Evolutionary conservation across 768 basidiomycete species (phyloP).

Genomic region (Lactarius trivialis): DNA sequence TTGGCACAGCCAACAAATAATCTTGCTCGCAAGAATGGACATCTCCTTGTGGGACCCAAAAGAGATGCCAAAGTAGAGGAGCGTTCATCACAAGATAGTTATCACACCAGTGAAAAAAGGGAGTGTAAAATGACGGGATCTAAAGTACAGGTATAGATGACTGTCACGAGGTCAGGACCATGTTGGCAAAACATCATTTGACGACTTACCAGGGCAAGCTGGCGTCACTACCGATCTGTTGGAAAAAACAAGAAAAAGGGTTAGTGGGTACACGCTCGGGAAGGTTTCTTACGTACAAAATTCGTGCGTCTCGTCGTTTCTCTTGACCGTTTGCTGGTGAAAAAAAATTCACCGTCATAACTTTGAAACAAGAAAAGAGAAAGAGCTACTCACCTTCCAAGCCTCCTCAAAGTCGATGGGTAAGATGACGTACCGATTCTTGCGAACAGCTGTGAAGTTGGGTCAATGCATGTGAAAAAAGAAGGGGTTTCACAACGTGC

Average conservation of each 20-base stretch:
- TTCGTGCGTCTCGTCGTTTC: constrained; percentile 91
- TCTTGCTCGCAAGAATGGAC: constrained; percentile 87
- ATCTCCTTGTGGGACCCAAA: constrained; percentile 54
- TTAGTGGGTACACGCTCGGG: constrained; percentile 6
- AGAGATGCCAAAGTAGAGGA: constrained; percentile 83
- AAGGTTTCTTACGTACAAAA: constrained; percentile 57
- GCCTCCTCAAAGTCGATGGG: constrained; percentile 98
- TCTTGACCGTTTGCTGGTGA: constrained; percentile 89
- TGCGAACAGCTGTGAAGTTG: constrained; percentile 72
- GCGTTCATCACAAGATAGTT: constrained; percentile 29
- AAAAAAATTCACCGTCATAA: constrained; percentile 26
- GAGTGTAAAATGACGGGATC: constrained; percentile 29
- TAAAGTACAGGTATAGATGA: constrained; percentile 34
- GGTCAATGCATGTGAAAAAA: neutral
- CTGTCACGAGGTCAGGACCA: constrained; percentile 22
- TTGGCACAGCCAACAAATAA: constrained; percentile 20
- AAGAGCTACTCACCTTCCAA: constrained; percentile 88
- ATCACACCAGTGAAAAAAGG: constrained; percentile 3
- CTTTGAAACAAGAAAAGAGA: constrained; percentile 37
- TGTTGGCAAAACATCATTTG: constrained; percentile 18
- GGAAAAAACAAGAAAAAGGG: constrained; percentile 13
- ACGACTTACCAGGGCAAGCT: constrained; percentile 33
- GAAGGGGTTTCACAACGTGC: constrained; percentile 32
- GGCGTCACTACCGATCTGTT: constrained; percentile 25
- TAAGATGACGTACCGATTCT: constrained; percentile 96